These are phyloP conservation scores for Heliamphora exappendiculata DNA, from an alignment of 148 eudicot species.

Conservation along the genomic window DNA sequence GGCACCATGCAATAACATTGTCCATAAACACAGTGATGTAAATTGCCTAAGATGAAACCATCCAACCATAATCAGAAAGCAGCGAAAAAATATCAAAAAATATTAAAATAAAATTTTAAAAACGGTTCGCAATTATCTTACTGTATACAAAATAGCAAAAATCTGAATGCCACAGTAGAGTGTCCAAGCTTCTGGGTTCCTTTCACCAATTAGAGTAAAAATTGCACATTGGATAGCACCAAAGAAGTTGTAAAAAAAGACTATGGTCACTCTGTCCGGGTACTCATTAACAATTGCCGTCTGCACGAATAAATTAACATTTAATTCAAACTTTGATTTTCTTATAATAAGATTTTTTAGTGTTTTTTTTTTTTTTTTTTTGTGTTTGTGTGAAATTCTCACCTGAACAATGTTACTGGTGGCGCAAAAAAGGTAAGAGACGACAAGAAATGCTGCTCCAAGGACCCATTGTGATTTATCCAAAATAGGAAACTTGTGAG, in stretches of 20 bases:
- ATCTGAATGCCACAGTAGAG: slow-evolving; percentile 29
- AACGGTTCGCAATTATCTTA: slow-evolving; percentile 13
- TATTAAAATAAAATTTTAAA: no score
- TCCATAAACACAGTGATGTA: no score
- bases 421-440: slow-evolving; percentile 34
- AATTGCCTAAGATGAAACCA: no score
- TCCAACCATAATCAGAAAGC: no score
- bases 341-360: neutral
- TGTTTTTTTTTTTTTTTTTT: neutral
- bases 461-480: slow-evolving; percentile 38
- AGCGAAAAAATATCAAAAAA: no score
- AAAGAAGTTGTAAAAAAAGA: slow-evolving; percentile 48
- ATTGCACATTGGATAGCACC: slow-evolving; percentile 44
- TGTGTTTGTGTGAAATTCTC: neutral
- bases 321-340: no score
- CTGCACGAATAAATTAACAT: slow-evolving; percentile 15
- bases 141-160: slow-evolving; percentile 32
- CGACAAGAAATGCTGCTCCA: slow-evolving; percentile 40
- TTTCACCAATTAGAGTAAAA: slow-evolving; percentile 26
- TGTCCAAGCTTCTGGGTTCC: slow-evolving; percentile 33
- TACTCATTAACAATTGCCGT: slow-evolving; percentile 41
- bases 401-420: slow-evolving; percentile 48
- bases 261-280: slow-evolving; percentile 36
- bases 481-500: slow-evolving; percentile 17
- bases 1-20: no score